phyloP scores from a whole-genome alignment of 1,139 yeast species.

The Taphrina confusa region DNA sequence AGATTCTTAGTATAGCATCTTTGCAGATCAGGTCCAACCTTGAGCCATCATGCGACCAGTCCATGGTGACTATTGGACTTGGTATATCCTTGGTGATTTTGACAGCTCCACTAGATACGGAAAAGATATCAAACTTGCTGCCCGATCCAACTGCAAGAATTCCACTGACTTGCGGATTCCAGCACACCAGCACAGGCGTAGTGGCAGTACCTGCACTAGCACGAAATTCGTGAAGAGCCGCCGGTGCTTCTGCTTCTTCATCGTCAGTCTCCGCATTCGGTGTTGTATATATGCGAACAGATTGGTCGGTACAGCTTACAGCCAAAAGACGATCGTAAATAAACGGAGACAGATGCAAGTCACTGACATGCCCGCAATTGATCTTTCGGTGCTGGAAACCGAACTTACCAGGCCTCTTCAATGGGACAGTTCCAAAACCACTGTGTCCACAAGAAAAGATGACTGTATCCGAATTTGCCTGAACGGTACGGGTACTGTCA shows the following conservation, averaged over 20 bases:
- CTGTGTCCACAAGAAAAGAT: conserved; percentile 23
- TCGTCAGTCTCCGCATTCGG: conserved; percentile 14
- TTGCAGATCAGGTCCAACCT: conserved; percentile 1
- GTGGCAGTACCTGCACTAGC: conserved; percentile 26
- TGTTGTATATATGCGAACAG: conserved; percentile 13
- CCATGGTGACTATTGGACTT: conserved; percentile 19
- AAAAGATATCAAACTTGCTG: conserved; percentile 11
- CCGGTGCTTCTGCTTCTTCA: neutral
- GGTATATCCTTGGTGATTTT: neutral
- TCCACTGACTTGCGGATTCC: conserved; percentile 28
- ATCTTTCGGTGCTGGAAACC: conserved; percentile 25
- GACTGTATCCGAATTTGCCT: conserved; percentile 22
- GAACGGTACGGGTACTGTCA: conserved; percentile 23
- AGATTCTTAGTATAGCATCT: conserved; percentile 17
- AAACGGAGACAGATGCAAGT: conserved; percentile 21
- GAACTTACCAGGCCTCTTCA: conserved; percentile 23
- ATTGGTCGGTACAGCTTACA: conserved; percentile 24
- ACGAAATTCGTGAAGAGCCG: conserved; percentile 12
- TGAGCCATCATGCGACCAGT: conserved; percentile 29
- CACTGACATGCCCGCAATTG: conserved; percentile 30
- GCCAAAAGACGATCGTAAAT: conserved; percentile 15
- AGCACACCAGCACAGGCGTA: conserved; percentile 19
- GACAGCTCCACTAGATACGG: neutral
- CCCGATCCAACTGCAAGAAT: conserved; percentile 27
- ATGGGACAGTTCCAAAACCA: conserved; percentile 23